A percentile compares a stretch with the other conserved stretches of the same genome.
Evolutionary conservation across 257 asterid species (phyloP).

Genomic region (Solanum phureja): DNA sequence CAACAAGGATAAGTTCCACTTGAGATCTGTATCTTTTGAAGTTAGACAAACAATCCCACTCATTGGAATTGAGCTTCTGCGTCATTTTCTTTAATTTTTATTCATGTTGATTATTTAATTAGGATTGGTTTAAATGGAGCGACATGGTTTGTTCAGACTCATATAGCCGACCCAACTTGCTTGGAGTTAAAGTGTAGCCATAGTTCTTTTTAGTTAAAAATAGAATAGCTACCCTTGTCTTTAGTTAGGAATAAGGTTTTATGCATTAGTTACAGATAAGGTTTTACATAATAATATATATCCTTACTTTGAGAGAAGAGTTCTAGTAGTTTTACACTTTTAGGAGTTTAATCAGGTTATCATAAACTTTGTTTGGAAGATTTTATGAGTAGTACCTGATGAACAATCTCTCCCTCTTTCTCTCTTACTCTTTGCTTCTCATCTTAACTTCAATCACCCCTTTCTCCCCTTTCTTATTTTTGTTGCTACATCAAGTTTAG

Average conservation of each 20-base stretch:
- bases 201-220: not conserved
- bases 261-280: not conserved
- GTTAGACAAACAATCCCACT: not conserved
- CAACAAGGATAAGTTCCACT: not conserved
- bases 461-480: not conserved
- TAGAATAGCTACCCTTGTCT: not conserved
- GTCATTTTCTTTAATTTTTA: not conserved
- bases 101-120: not conserved
- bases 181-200: not conserved
- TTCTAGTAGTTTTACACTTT: not conserved
- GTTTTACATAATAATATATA: not conserved
- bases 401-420: not conserved
- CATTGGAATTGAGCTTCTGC: not conserved
- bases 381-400: not conserved
- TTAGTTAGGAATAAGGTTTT: not conserved
- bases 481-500: not conserved
- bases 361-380: not conserved
- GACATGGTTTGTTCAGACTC: not conserved
- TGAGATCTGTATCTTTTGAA: not conserved
- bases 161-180: not conserved
- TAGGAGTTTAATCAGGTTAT: not conserved
- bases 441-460: not conserved
- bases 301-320: not conserved
- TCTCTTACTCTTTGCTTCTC: not conserved
- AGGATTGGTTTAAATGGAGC: not conserved